Conservation (phyloP, 768 basidiomycete species). For the Asterophora parasitica region DNA sequence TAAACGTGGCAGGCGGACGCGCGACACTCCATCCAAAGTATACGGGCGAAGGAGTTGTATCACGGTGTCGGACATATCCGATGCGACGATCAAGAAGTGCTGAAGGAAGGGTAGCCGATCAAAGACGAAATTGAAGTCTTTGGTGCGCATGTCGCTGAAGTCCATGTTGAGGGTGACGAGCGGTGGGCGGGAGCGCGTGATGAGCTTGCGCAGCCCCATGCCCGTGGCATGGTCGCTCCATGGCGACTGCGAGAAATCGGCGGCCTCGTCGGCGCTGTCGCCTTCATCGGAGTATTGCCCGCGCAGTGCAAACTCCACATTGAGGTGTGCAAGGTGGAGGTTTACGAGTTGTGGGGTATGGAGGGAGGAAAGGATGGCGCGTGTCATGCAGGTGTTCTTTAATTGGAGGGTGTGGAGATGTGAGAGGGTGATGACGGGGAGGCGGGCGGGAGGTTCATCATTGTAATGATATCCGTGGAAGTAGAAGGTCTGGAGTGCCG, state of each 20-base stretch:
- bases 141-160: constrained; percentile 78
- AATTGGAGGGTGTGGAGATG: constrained; percentile 54
- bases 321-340: constrained; percentile 62
- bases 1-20: constrained; percentile 53
- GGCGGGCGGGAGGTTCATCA: constrained; percentile 27
- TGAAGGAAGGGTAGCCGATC: constrained; percentile 47
- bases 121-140: constrained; percentile 71
- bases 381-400: constrained; percentile 55
- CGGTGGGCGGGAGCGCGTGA: constrained; percentile 57
- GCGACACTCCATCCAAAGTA: constrained; percentile 14
- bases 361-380: constrained; percentile 61
- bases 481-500: constrained; percentile 54
- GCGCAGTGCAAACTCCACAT: constrained; percentile 51
- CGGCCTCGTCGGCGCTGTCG: constrained; percentile 70
- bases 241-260: constrained; percentile 72
- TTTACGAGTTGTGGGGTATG: constrained; percentile 53
- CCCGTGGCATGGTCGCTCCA: constrained; percentile 76
- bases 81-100: constrained; percentile 71
- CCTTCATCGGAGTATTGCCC: constrained; percentile 45
- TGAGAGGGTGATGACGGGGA: constrained; percentile 49
- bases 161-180: constrained; percentile 70
- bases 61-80: constrained; percentile 77
- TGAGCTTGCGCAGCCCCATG: constrained; percentile 69
- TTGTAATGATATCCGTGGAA: constrained; percentile 52
- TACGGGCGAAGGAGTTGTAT: constrained; percentile 52